These are phyloP conservation scores for Claviceps pusilla DNA, from an alignment of 2,329 filamentous ascomycete genomes.

Conservation along the genomic window DNA sequence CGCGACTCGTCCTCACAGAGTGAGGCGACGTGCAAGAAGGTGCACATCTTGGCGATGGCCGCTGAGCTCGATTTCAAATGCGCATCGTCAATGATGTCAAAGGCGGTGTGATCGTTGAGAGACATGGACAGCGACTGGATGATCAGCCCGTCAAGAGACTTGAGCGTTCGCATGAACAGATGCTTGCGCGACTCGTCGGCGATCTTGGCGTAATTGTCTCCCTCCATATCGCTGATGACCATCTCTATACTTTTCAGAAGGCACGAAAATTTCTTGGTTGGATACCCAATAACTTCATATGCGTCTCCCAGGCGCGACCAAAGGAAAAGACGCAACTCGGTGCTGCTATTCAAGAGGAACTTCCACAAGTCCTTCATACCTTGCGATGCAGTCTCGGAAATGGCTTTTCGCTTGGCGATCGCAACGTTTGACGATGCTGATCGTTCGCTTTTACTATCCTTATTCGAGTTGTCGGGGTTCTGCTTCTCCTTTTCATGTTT, in stretches of 20 bases:
- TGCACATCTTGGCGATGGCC: conserved; percentile 55
- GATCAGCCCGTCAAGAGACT: conserved; percentile 63
- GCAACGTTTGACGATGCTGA: conserved; percentile 4
- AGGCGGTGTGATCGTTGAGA: conserved; percentile 51
- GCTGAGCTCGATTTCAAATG: conserved; percentile 61
- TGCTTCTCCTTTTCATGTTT: not conserved
- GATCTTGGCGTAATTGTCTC: conserved; percentile 47
- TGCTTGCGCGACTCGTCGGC: conserved; percentile 50
- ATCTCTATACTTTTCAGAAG: conserved; percentile 74
- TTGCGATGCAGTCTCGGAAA: conserved; percentile 37
- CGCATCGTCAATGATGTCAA: conserved; percentile 70
- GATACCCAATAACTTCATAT: conserved; percentile 70
- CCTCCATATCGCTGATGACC: conserved; percentile 47
- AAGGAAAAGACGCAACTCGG: conserved; percentile 69
- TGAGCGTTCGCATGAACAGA: conserved; percentile 60
- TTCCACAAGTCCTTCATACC: conserved; percentile 65
- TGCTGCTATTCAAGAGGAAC: conserved; percentile 68
- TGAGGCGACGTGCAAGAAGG: conserved; percentile 63
- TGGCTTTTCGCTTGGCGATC: conserved; percentile 18
- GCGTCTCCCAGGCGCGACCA: conserved; percentile 87
- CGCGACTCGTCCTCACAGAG: conserved; percentile 77
- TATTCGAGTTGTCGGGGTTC: not conserved
- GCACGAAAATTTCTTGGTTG: conserved; percentile 79
- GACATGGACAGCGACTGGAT: conserved; percentile 55
- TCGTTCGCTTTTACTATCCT: not conserved